Evolutionary conservation across 73 alveolate genomes (phyloP), one percentile per base, ranked within the genome.

Genomic region (Paramecium sexaurelia): DNA sequence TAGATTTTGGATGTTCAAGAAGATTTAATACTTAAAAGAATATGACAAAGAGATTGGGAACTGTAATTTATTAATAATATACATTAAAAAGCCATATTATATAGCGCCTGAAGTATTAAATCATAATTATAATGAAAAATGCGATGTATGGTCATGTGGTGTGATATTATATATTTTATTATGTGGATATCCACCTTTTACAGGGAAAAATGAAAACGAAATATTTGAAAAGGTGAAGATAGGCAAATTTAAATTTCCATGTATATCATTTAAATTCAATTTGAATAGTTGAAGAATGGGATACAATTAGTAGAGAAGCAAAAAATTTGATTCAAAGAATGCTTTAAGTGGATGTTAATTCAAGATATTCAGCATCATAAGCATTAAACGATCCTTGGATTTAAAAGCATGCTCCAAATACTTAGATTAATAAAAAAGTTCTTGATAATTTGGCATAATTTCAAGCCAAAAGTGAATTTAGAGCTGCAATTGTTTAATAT

Each of bases 101-200:
- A 91, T 36, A 5, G 94, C 97, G 1, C 97, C 97, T 10, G 95
- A 94, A 73, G 94, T 94, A 7, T 75, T 92, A 37, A 92, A 92
- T 33, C 71, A 86, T 27, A 75, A 92, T 75, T 94, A 92, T 39
- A 85, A 85, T 87, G 95, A 91, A 41, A 87, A 92, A 45, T 85
- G 97, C 55, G 96, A 94, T 88, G 87, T 92, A 19, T 94, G 97
- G 97, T 86, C 96, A 8, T 92, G 96, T 82, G 97, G 97, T 5
- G 97, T 94, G 20, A 94, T 94, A 10, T 85, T 94, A 75, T 94
- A 92, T 40, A 89, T 94, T 8, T 87, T 94, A 33, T 84, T 94
- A 6, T 55, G 94, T 17, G 97, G 96, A 15, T 78, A 94, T 27
- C 97, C 97, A 1, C 97, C 97, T 1, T 94, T 94, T 51, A 85